A percentile compares a stretch with the other conserved stretches of the same genome.
These are phyloP conservation scores for Stephanodiscus triporus DNA, from an alignment of 108 stramenopile genomes.

Conservation along the genomic window DNA sequence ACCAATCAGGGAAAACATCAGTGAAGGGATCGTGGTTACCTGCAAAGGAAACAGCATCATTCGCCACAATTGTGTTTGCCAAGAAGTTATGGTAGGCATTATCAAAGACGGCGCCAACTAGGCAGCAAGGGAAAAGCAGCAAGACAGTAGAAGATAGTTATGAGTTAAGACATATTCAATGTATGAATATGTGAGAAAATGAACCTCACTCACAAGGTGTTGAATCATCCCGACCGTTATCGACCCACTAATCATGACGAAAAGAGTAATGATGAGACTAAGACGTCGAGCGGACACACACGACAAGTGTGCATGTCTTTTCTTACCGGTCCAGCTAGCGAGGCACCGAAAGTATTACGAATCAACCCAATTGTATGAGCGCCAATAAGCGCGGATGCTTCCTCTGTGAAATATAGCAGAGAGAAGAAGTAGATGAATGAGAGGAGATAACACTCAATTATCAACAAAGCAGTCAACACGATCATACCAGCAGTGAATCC, in stretches of 20 bases:
- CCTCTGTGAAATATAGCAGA: background rate
- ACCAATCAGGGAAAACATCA: slow-evolving; percentile 16
- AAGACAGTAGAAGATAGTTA: no score
- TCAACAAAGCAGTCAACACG: background rate
- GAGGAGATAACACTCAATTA: background rate
- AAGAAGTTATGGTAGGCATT: slow-evolving; percentile 9
- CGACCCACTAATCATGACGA: background rate
- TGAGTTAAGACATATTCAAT: background rate
- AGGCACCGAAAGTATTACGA: slow-evolving; percentile 19
- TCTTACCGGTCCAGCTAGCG: background rate
- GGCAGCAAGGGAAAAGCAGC: background rate
- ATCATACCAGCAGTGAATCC: slow-evolving; percentile 7
- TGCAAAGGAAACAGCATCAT: background rate
- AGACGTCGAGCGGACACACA: no score
- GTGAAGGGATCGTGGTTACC: background rate
- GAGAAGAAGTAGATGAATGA: background rate
- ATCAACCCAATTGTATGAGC: slow-evolving; percentile 19
- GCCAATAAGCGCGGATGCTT: slow-evolving; percentile 21
- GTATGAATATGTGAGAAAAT: background rate
- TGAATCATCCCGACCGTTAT: slow-evolving; percentile 9
- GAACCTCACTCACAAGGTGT: slow-evolving; percentile 8
- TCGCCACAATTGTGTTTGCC: background rate
- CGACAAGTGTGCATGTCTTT: background rate
- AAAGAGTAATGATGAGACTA: background rate
- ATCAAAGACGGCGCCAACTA: slow-evolving; percentile 19